Evolutionary conservation across 2,329 filamentous ascomycete genomes (phyloP), one percentile per base, ranked within the genome.

Genomic region (Coleophoma cylindrospora): DNA sequence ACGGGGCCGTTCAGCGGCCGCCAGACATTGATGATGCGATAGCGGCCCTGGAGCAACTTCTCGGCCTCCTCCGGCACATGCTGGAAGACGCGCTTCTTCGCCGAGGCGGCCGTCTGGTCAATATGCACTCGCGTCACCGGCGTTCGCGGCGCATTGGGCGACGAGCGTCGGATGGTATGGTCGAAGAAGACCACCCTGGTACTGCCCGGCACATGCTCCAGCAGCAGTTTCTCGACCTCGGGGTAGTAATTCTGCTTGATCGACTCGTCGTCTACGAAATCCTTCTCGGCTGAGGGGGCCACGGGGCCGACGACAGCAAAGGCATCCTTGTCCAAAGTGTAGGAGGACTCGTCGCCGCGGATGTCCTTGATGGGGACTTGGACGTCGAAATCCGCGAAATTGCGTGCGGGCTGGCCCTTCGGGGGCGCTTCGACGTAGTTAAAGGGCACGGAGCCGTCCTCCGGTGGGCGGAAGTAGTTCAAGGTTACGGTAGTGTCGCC

Each of bases 11-110:
- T 66, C 11, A 66, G 50, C 4, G 64, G 64, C 9, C 64, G 57
- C 91, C 91, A 96, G 44, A 96, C 85, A 58, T 95, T 96, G 66
- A 96, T 81, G 62, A 96, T 89, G 53, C 90, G 80, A 67, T 89
- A 91, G 2, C 90, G 82, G 3, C 78, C 81, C 51, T 75, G 65
- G 1, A 92, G 77, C 0, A 92, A 72, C 49, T 68, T 62, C 4
- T 85, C 83, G 0, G 88, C 87, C 54, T 91, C 86, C 10, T 77
- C 77, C 0, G 66, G 70, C 1, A 79, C 70, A 49, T 89, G 73
- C 66, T 91, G 89, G 2, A 77, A 71, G 2, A 95, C 86, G 44
- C 90, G 86, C 64, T 80, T 74, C 10, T 70, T 76, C 0, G 87
- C 83, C 0, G 87, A 85, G 14, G 67, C 67, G 7, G 78, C 68